phyloP scores from a whole-genome alignment of 139 green algal species.

The Chlamydomonas schloesseri region DNA sequence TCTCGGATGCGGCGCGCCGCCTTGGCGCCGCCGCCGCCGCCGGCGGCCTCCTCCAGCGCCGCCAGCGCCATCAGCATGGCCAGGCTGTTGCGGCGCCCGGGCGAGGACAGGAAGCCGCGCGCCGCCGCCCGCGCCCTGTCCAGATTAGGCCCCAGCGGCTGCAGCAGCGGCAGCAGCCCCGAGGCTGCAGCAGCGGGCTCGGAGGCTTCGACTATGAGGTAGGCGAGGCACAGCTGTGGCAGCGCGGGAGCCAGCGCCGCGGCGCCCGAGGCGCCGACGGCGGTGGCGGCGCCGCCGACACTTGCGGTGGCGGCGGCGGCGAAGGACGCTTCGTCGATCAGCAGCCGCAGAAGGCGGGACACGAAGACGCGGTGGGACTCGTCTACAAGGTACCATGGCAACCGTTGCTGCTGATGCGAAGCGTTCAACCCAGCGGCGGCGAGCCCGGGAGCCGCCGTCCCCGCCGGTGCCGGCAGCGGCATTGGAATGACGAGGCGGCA shows the following conservation, averaged over 20 bases:
- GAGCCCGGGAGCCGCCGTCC: too few species aligned
- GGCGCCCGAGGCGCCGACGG: too few species aligned
- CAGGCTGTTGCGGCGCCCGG: conserved; percentile 52
- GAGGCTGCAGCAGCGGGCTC: neutral
- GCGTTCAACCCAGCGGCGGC: neutral
- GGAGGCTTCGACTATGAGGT: conserved; percentile 46
- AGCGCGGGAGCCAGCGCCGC: too few species aligned
- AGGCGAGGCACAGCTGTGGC: conserved; percentile 37
- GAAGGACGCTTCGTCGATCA: neutral
- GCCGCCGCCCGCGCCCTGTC: conserved; percentile 49
- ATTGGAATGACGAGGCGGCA: neutral
- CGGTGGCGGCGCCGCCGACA: neutral
- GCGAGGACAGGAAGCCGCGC: conserved; percentile 59
- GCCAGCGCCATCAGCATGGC: conserved; percentile 64
- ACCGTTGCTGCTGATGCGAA: neutral
- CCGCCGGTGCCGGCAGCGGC: neutral
- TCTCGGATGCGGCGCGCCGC: conserved; percentile 29
- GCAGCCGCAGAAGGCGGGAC: conserved; percentile 24
- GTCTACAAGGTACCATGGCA: conserved; percentile 17
- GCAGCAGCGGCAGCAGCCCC: neutral
- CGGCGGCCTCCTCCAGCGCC: conserved; percentile 51
- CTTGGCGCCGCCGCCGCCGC: conserved; percentile 43
- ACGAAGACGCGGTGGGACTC: conserved; percentile 40
- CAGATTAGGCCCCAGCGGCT: neutral
- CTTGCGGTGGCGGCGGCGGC: too few species aligned